Conservation (phyloP, 2,329 filamentous ascomycete genomes). For the Trichoderma harzianum region DNA sequence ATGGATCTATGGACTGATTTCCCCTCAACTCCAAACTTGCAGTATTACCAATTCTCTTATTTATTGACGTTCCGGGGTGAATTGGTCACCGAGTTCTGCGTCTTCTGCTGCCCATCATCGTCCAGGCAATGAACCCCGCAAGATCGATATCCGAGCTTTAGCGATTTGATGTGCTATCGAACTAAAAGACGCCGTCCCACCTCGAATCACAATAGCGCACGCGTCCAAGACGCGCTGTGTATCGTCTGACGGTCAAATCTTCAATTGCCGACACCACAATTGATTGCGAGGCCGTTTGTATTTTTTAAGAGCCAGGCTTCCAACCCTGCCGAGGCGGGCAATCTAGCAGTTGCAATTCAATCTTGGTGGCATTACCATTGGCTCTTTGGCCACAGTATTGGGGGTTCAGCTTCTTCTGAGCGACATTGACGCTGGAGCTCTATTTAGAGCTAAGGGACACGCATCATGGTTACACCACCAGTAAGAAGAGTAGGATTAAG, state of each 20-base stretch:
- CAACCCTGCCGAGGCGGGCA: neutral
- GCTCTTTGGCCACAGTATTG: neutral
- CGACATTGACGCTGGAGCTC: neutral
- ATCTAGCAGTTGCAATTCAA: neutral
- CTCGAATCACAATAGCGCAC: neutral
- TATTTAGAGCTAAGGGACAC: neutral
- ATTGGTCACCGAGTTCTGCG: neutral
- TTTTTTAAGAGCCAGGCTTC: neutral
- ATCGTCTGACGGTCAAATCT: neutral
- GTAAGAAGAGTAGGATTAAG: neutral
- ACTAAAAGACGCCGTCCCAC: neutral
- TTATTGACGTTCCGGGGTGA: neutral
- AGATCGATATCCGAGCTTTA: slow-evolving; percentile 10
- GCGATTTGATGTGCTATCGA: neutral
- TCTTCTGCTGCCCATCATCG: neutral
- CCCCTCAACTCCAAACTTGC: neutral
- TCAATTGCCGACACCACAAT: neutral
- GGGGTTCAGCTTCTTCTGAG: neutral
- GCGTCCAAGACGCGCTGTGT: slow-evolving; percentile 8
- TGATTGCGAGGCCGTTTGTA: neutral
- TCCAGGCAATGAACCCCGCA: neutral
- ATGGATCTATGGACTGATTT: neutral
- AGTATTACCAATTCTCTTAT: neutral
- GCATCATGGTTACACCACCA: neutral
- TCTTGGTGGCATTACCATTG: neutral